phyloP scores from a whole-genome alignment of 148 eudicot genomes.

The Vaccinium vitisidaea region DNA sequence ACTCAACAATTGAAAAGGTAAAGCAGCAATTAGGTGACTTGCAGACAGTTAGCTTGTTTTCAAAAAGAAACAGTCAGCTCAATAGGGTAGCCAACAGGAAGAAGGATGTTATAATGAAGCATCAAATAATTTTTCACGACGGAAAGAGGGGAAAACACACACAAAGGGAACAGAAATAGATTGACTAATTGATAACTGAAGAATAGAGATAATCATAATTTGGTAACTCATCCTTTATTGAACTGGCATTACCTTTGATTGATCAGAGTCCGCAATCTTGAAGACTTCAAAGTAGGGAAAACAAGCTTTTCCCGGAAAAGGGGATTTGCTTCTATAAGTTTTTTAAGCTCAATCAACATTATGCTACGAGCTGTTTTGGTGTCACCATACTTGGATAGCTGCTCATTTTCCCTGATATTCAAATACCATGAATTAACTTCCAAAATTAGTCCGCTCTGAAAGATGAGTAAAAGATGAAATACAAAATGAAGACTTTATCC shows the following conservation, averaged over 20 bases:
- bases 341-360: conserved; percentile 79
- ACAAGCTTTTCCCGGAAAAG: conserved; percentile 82
- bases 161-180: not conserved
- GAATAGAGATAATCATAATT: not conserved
- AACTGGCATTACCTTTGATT: conserved; percentile 65
- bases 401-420: conserved; percentile 76
- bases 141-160: not conserved
- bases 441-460: not conserved
- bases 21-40: not conserved
- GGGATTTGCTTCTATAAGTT: conserved; percentile 86
- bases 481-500: not conserved
- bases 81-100: not conserved
- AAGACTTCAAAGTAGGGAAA: conserved; percentile 69
- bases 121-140: not conserved
- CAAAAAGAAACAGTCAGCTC: not conserved
- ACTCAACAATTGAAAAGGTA: not conserved
- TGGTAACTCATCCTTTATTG: not conserved
- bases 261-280: conserved; percentile 81
- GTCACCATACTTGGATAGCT: conserved; percentile 86
- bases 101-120: not conserved
- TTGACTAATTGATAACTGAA: not conserved
- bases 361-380: conserved; percentile 77
- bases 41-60: not conserved
- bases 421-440: conserved; percentile 9
- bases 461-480: not conserved